Evolutionary conservation across 2,329 filamentous ascomycete species (phyloP), one percentile per base, ranked within the genome.

Genomic region (Colletotrichum sp.): DNA sequence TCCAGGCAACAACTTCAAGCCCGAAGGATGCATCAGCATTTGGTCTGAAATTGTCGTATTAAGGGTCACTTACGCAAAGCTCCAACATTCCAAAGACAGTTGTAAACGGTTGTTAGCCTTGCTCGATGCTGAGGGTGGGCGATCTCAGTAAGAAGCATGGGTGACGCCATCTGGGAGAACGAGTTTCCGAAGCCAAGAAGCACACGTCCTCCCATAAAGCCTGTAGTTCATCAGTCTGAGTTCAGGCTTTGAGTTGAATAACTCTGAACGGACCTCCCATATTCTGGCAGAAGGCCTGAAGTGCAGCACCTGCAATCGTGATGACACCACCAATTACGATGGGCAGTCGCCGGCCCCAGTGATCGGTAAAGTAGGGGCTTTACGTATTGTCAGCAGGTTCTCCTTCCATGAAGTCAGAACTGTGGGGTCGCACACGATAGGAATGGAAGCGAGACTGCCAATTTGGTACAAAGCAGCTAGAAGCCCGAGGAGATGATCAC

Each of bases 391-490:
- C 56, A 62, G 73, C 8, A 30, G 4, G 12, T 72, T 15, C 12
- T 52, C 36, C 12, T 72, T 5, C 22, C 9, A 22, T 12, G 5
- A 3, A 27, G 34, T 6, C 6, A 4, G 8, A 8, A 25, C 22
- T 18, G 66, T 16, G 22, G 7, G 1, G 16, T 60, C 85, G 81
- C 80, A 86, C 84, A 92, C 90, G 34, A 93, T 83, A 2, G 90
- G 90, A 52, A 93, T 89, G 30, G 89, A 89, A 56, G 85, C 83
- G 74, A 93, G 87, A 72, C 89, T 90, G 60, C 91, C 91, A 52
- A 93, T 88, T 78, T 90, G 90, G 82, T 92, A 93, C 76, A 90
- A 87, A 8, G 91, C 89, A 12, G 88, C 88, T 5, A 93, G 85
- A 36, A 93, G 86, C 67, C 91, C 91, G 8, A 87, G 82, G 80